Evolutionary conservation across 192 early-diverging fungal genomes (phyloP), one percentile per base, ranked within the genome.

Genomic region (Entomortierella chlamydospora): DNA sequence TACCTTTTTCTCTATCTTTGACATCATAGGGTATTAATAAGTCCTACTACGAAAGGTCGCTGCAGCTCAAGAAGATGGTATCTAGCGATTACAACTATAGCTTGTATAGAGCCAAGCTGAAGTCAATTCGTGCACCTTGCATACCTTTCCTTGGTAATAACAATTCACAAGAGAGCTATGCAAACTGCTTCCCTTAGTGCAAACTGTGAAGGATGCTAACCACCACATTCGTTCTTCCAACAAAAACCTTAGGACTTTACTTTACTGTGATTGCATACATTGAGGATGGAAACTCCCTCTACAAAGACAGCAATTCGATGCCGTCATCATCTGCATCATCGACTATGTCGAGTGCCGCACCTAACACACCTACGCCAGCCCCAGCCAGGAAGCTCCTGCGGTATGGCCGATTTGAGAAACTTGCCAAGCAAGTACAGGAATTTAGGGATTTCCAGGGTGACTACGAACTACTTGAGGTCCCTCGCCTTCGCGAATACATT

Each of bases 391-490:
- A 70, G 17, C 61, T 79, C 3, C 58, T 79, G 3, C 67, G 76
- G 1, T 79, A 70, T n/a, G 68, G 68, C 13, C 76, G 76, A 22
- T 79, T 79, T 51, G 58, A 43, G 25, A 61, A 70, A 23, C 52
- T 79, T 0, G 62, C 76, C 26, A 70, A 59, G 33, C 41, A 56
- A 3, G 76, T 79, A 2, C 76, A 79, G 55, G 68, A 79, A 49
- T 66, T 79, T 37, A 55, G 68, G 5, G 68, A 65, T 22, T 66
- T 79, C 34, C 76, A 79, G 17, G 68, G 68, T n/a, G 17, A 45
- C 4, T 79, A 79, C 45, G 71, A 78, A 39, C 65, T 87, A 37
- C 25, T 64, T 18, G 80, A 81, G 51, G 84, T 85, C 1, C 76
- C 76, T 1, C 57, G 82, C 9, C 20, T 85, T 6, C 81, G 71